A percentile compares a stretch with the other conserved stretches of the same genome.
These are phyloP conservation scores for Gyromitra esculenta DNA, from an alignment of 2,329 filamentous ascomycete species.

Conservation along the genomic window DNA sequence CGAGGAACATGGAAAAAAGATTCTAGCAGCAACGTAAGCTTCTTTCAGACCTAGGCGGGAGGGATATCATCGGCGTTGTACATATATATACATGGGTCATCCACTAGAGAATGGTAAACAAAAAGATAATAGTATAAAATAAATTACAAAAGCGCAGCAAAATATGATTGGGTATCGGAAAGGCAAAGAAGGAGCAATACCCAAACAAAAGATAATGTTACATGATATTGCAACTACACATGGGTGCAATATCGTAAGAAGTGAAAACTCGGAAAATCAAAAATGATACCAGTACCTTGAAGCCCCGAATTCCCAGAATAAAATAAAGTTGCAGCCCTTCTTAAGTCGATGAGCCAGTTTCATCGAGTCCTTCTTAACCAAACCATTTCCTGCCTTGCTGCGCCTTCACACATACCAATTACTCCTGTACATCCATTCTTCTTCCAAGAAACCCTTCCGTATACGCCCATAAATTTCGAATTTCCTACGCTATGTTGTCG, in stretches of 20 bases:
- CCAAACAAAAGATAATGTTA: constrained; percentile 15
- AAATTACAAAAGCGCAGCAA: constrained; percentile 26
- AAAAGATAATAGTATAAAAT: constrained; percentile 25
- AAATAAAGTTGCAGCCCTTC: constrained; percentile 3
- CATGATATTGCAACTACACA: constrained; percentile 13
- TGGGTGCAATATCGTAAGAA: constrained; percentile 19
- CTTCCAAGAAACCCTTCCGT: constrained; percentile 18
- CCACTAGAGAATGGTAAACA: constrained; percentile 33
- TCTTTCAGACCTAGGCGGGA: constrained; percentile 5
- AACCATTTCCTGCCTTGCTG: not conserved
- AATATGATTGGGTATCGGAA: constrained; percentile 21
- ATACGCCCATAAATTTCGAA: constrained; percentile 41
- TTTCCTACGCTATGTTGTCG: constrained; percentile 25
- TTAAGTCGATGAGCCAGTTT: constrained; percentile 2
- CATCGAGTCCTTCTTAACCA: constrained; percentile 9
- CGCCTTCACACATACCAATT: constrained; percentile 26
- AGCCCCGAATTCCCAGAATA: not conserved
- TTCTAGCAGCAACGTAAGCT: not conserved
- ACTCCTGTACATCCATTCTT: constrained; percentile 19
- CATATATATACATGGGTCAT: constrained; percentile 37
- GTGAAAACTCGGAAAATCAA: constrained; percentile 22
- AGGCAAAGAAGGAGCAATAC: constrained; percentile 11
- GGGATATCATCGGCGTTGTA: constrained; percentile 40
- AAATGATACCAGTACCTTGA: constrained; percentile 20
- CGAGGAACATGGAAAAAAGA: not conserved